Conservation (phyloP, 495 filamentous ascomycete species). For the Xylaria nigripes region DNA sequence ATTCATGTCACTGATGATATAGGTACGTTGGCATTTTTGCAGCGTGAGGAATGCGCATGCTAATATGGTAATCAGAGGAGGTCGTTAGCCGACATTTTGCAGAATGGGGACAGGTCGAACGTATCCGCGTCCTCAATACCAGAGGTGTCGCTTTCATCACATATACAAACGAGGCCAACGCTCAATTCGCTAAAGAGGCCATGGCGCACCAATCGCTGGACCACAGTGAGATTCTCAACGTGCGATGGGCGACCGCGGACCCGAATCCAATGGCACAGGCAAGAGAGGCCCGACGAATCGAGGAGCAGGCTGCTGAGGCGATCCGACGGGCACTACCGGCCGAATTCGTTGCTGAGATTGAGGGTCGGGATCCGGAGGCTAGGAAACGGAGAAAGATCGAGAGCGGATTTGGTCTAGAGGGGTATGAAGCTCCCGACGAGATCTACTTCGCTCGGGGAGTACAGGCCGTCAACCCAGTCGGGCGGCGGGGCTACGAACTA, state of each 20-base stretch:
- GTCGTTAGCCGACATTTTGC: slow-evolving; percentile 88
- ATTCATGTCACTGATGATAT: slow-evolving; percentile 98
- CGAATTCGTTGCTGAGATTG: slow-evolving; percentile 87
- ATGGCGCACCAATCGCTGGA: slow-evolving; percentile 83
- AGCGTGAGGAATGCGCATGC: not conserved
- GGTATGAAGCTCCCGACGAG: slow-evolving; percentile 91
- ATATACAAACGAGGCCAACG: slow-evolving; percentile 75
- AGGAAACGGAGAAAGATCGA: slow-evolving; percentile 84
- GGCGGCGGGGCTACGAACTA: slow-evolving; percentile 41
- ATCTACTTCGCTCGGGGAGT: slow-evolving; percentile 75
- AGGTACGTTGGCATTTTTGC: not conserved
- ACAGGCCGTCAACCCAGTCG: slow-evolving; percentile 51
- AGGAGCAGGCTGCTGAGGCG: slow-evolving; percentile 97
- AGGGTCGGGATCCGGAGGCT: slow-evolving; percentile 80
- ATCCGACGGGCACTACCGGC: slow-evolving; percentile 84
- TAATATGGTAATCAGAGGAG: slow-evolving; percentile 50
- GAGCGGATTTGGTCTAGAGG: slow-evolving; percentile 77
- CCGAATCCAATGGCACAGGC: slow-evolving; percentile 95
- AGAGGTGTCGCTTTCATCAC: slow-evolving; percentile 77
- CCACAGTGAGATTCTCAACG: slow-evolving; percentile 86
- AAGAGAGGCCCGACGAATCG: slow-evolving; percentile 77
- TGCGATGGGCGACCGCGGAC: slow-evolving; percentile 93
- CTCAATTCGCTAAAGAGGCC: slow-evolving; percentile 84
- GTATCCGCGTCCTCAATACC: slow-evolving; percentile 81
- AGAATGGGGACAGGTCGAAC: slow-evolving; percentile 88